These are phyloP conservation scores for Ilex paraguariensis DNA, from an alignment of 305 asterid genomes.

Conservation along the genomic window DNA sequence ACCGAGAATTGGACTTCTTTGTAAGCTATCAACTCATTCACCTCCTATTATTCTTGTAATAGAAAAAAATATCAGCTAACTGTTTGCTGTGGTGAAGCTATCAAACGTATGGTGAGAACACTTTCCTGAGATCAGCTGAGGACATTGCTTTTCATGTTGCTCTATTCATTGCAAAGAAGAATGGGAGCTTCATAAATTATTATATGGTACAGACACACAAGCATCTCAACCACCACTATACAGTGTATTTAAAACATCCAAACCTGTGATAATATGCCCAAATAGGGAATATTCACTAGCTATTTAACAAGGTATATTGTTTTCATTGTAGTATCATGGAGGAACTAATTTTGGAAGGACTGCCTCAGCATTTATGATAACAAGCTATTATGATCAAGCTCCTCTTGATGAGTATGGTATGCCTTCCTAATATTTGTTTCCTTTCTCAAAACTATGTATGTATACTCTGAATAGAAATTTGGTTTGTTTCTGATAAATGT, in stretches of 20 bases:
- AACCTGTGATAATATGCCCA: too few species aligned
- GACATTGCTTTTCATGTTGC: slow-evolving; percentile 74
- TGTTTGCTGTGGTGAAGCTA: slow-evolving; percentile 33
- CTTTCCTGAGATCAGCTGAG: slow-evolving; percentile 48
- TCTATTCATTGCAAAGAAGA: slow-evolving; percentile 64
- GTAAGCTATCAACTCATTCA: slow-evolving; percentile 32
- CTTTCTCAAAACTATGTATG: neutral
- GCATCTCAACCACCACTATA: neutral
- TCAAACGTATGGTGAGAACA: slow-evolving; percentile 60
- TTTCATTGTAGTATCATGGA: slow-evolving; percentile 65
- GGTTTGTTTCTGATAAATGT: neutral
- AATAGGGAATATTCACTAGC: too few species aligned
- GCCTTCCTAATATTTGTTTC: slow-evolving; percentile 2
- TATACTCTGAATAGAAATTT: too few species aligned
- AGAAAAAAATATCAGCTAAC: neutral
- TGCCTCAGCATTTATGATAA: slow-evolving; percentile 41
- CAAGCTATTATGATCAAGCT: slow-evolving; percentile 82
- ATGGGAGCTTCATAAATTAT: slow-evolving; percentile 88
- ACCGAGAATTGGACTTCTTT: slow-evolving; percentile 98
- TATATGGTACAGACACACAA: slow-evolving; percentile 53
- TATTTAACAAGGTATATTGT: neutral
- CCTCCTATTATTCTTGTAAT: too few species aligned
- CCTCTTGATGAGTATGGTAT: slow-evolving; percentile 92
- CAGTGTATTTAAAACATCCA: too few species aligned
- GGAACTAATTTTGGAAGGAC: slow-evolving; percentile 89